These are phyloP conservation scores for Tylopilus plumbeoviolaceoides DNA, from an alignment of 768 basidiomycete genomes.

Conservation along the genomic window DNA sequence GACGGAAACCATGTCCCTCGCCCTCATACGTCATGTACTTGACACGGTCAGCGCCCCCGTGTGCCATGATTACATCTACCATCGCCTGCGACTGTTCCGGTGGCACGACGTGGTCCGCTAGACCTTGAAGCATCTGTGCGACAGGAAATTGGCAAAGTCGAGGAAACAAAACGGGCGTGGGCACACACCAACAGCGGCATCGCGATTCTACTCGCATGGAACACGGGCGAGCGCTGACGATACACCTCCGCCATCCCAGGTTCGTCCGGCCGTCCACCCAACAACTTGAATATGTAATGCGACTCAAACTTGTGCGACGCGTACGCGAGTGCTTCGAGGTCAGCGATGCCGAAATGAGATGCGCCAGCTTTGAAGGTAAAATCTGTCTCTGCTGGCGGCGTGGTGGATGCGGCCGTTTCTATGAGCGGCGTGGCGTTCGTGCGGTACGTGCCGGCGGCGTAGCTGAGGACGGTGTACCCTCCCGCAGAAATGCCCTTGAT, in stretches of 20 bases:
- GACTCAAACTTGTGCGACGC: constrained; percentile 5
- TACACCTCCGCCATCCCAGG: neutral
- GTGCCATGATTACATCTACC: constrained; percentile 1
- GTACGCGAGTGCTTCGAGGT: neutral
- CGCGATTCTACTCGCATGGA: neutral
- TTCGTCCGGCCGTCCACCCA: constrained; percentile 1
- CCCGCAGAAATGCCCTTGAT: neutral
- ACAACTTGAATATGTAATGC: neutral
- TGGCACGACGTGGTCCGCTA: neutral
- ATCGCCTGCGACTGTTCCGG: constrained; percentile 1
- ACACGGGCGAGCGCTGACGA: constrained; percentile 1
- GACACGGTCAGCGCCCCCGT: neutral
- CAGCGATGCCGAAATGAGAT: constrained; percentile 1
- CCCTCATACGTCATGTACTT: constrained; percentile 1
- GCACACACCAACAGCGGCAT: neutral
- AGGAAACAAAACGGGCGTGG: no score
- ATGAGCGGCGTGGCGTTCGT: neutral
- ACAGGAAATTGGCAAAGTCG: neutral
- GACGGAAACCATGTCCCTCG: constrained; percentile 1
- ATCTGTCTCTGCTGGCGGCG: neutral
- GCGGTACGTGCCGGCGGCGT: neutral
- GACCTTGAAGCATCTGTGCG: neutral
- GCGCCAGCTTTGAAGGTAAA: neutral
- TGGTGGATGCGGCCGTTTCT: no score
- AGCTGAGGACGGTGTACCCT: constrained; percentile 3